Conservation (phyloP, 495 filamentous ascomycete genomes). For the Letharia lupina region DNA sequence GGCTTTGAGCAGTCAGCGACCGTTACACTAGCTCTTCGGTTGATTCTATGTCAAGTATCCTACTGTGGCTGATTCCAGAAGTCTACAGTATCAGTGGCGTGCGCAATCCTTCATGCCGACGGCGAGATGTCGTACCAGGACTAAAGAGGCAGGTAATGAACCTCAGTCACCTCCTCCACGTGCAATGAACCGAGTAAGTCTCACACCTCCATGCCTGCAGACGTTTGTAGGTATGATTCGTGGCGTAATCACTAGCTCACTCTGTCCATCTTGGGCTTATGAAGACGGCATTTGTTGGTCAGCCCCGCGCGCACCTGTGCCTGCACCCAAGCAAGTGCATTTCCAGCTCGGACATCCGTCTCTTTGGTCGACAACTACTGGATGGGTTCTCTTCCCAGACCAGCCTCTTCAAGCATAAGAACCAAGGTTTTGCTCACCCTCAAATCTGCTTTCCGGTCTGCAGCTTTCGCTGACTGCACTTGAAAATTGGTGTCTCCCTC, state of each 20-base stretch:
- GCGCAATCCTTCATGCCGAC: not conserved
- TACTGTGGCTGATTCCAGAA: not conserved
- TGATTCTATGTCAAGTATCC: not conserved
- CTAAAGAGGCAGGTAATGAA: not conserved
- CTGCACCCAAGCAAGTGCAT: not conserved
- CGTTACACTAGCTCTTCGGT: not conserved
- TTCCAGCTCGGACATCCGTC: not conserved
- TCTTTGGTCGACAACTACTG: not conserved
- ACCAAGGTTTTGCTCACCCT: not conserved
- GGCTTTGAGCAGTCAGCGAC: not conserved
- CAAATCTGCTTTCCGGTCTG: not conserved
- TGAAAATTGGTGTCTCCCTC: not conserved
- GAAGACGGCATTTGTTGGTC: not conserved
- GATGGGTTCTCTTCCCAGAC: not conserved
- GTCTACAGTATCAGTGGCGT: not conserved
- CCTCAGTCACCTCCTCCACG: not conserved
- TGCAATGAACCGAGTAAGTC: not conserved
- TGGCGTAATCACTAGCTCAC: not conserved
- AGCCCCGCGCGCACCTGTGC: not conserved
- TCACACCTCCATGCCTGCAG: not conserved
- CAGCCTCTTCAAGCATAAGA: not conserved
- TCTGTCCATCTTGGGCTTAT: not conserved
- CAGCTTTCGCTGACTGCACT: not conserved
- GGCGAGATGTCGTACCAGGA: not conserved
- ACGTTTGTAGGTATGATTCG: not conserved